A percentile compares a stretch with the other conserved stretches of the same genome.
phyloP scores from a whole-genome alignment of 805 yeast species.

The Candida krabiensis region DNA sequence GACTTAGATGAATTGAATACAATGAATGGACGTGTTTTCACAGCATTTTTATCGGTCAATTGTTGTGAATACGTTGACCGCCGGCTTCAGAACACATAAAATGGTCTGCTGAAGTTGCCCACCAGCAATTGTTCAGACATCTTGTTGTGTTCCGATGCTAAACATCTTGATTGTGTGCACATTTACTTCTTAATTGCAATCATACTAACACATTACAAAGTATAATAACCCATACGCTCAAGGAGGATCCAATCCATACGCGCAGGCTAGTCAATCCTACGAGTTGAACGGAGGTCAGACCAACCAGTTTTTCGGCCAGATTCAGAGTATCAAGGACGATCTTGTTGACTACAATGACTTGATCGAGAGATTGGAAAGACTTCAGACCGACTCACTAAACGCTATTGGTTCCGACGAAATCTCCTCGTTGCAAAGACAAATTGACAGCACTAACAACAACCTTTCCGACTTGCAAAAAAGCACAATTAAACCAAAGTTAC shows the following conservation, averaged over 20 bases:
- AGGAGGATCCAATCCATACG: conserved; percentile 22
- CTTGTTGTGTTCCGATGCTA: too few species aligned
- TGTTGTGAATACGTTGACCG: not conserved
- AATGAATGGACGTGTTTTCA: too few species aligned
- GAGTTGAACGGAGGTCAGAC: conserved; percentile 20
- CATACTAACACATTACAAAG: conserved; percentile 3
- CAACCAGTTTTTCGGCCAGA: conserved; percentile 63
- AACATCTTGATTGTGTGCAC: too few species aligned
- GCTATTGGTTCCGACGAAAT: conserved; percentile 74
- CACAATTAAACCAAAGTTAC: conserved; percentile 72
- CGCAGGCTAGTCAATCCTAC: conserved; percentile 15
- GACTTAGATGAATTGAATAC: too few species aligned
- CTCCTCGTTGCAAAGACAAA: conserved; percentile 65
- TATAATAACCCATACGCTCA: conserved; percentile 28
- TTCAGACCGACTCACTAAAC: conserved; percentile 68
- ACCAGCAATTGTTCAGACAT: not conserved
- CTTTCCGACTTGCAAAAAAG: conserved; percentile 71
- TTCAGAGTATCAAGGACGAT: conserved; percentile 65
- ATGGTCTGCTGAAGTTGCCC: not conserved
- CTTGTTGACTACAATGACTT: conserved; percentile 69
- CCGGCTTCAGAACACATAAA: not conserved
- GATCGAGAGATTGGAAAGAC: conserved; percentile 65
- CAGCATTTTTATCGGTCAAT: not conserved
- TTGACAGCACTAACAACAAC: conserved; percentile 75
- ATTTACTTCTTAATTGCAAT: not conserved